A percentile compares a stretch with the other conserved stretches of the same genome.
These are phyloP conservation scores for Tagetes erecta DNA, from an alignment of 129 eudicot genomes.

Conservation along the genomic window DNA sequence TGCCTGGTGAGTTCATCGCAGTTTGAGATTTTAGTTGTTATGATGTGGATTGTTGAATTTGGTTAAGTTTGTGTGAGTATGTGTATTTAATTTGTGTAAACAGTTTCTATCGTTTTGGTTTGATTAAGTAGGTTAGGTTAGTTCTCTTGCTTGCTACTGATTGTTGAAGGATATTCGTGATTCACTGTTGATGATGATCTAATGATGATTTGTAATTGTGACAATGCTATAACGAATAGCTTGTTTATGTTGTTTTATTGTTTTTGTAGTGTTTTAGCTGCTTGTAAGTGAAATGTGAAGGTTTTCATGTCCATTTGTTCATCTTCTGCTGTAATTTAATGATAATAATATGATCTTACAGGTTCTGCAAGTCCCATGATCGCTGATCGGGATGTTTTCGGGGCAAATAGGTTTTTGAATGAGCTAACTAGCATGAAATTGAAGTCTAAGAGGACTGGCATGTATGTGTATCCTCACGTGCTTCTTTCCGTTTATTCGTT, in stretches of 20 bases:
- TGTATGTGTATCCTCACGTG: conserved; percentile 53
- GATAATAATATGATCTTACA: conserved; percentile 31
- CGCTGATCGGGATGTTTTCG: conserved; percentile 53
- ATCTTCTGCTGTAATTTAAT: conserved; percentile 9
- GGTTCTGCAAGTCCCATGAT: conserved; percentile 92
- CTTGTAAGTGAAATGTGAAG: not conserved
- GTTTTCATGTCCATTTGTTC: not conserved
- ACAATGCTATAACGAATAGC: not conserved
- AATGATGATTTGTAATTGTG: not conserved
- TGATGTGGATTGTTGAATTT: not conserved
- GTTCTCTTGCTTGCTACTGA: not conserved
- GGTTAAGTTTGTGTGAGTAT: not conserved
- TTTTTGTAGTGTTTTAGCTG: not conserved
- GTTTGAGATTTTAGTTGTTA: conserved; percentile 4
- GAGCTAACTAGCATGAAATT: conserved; percentile 51
- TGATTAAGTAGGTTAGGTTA: not conserved
- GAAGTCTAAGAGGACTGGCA: conserved; percentile 44
- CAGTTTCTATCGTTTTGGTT: conserved; percentile 6
- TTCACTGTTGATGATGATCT: not conserved
- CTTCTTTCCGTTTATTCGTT: conserved; percentile 7
- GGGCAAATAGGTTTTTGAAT: conserved; percentile 57
- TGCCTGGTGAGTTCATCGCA: conserved; percentile 78
- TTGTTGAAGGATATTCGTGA: conserved; percentile 7
- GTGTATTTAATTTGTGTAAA: conserved; percentile 15
- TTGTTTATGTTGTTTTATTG: not conserved